Percentiles rank a stretch among this genome's conserved stretches.
Conservation (phyloP, 257 asterid genomes). For the Pogostemon cablin region DNA sequence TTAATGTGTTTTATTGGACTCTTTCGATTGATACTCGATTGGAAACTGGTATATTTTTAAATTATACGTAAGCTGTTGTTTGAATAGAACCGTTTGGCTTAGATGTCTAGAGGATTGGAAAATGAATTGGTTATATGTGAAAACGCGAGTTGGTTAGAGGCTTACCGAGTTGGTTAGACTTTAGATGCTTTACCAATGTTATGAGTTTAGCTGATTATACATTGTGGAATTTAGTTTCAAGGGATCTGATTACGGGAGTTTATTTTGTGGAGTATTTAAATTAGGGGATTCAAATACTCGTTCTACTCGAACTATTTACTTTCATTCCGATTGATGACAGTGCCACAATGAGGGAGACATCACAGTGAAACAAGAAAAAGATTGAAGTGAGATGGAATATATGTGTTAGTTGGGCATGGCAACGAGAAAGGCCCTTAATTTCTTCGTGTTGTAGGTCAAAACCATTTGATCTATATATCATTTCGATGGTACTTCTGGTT, state of each 20-base stretch:
- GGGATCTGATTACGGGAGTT: neutral
- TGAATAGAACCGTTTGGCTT: neutral
- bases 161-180: neutral
- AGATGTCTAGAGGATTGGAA: neutral
- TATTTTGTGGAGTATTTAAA: neutral
- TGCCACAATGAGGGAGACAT: no score
- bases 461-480: slow-evolving; percentile 9
- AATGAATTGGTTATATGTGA: neutral
- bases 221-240: neutral
- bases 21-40: neutral
- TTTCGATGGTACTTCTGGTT: slow-evolving; percentile 16
- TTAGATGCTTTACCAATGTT: neutral
- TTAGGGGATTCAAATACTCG: neutral
- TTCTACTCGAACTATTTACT: slow-evolving; percentile 8
- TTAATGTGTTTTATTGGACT: neutral
- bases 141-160: neutral
- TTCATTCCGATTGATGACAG: neutral
- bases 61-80: slow-evolving; percentile 5
- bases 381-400: neutral
- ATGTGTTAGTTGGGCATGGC: neutral
- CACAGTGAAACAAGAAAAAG: slow-evolving; percentile 8
- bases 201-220: neutral
- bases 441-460: neutral
- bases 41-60: neutral
- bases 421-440: neutral